Evolutionary conservation across 768 basidiomycete species (phyloP).

Genomic region (Trametopsis cervina): DNA sequence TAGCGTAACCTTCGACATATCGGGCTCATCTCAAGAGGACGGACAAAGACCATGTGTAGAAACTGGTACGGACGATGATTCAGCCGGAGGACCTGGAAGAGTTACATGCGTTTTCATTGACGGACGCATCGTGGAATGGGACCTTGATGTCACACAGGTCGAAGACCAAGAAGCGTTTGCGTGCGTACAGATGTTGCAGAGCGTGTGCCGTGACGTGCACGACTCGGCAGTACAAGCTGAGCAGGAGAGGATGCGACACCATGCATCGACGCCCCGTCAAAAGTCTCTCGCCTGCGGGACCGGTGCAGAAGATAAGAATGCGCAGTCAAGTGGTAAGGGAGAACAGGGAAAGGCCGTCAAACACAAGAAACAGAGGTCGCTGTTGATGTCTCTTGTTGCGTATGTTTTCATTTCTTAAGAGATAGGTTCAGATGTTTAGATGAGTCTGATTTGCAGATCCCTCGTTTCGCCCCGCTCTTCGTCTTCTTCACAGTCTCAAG

Average conservation of each 20-base stretch:
- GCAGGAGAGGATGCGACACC: constrained; percentile 23
- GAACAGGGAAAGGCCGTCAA: constrained; percentile 21
- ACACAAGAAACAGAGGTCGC: constrained; percentile 65
- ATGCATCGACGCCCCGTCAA: constrained; percentile 3
- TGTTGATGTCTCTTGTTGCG: constrained; percentile 65
- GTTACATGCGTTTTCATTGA: constrained; percentile 47
- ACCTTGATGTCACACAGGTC: constrained; percentile 24
- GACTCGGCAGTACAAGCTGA: constrained; percentile 39
- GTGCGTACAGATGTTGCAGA: constrained; percentile 39
- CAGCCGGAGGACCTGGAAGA: background rate
- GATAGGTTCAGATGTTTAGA: background rate
- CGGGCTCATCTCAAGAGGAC: constrained; percentile 23
- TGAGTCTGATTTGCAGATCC: constrained; percentile 8
- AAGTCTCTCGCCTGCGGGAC: background rate
- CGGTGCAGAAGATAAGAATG: constrained; percentile 2
- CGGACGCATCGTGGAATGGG: constrained; percentile 43
- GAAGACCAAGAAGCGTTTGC: constrained; percentile 13
- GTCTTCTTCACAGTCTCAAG: constrained; percentile 18
- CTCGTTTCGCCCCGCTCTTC: constrained; percentile 4
- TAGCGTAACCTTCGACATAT: constrained; percentile 59
- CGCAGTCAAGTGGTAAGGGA: background rate
- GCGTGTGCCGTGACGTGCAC: constrained; percentile 47
- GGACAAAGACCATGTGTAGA: constrained; percentile 20
- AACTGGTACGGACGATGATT: background rate
- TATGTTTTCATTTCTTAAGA: constrained; percentile 24